Evolutionary conservation across 306 rosid species (phyloP), one percentile per base, ranked within the genome.

Genomic region (Rosa chinensis): DNA sequence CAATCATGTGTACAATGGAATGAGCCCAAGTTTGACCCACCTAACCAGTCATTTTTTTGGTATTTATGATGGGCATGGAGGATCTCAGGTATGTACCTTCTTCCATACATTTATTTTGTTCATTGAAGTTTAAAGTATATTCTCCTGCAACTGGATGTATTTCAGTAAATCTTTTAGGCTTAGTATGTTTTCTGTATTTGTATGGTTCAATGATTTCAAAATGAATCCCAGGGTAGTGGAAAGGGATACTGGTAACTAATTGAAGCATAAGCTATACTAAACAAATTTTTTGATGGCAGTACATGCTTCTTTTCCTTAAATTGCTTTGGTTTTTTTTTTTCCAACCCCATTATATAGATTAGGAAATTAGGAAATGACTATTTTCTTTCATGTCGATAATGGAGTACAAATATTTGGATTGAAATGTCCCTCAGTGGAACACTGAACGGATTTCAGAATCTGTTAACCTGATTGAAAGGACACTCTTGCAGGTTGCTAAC

Each of bases 41-140:
- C 59, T 84, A 70, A 76, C 83, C 81, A 82, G 87, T 82, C 92
- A 89, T 66, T 89, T 86, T 74, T 89, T 78, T 49, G 92, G 90
- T 39, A 84, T 89, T 79, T 89, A 89, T 67, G 92, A 89, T 89
- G 92, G 92, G 40, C 92, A 89, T 32, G 92, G 92, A 23, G 92
- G 92, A 55, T 70, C 87, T 84, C 92, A 86, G 92, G 92, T 86
- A 82, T 20, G 43, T 68, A 35, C 10, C 79, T 70, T 21, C 43
- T 56, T 40, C 55, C 14, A 17, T 64, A 7, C 18, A 42, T 62
- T 49, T 50, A 21, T 66, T 52, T 80, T 49, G 20, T 69, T 71
- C 59, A 35, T 74, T 83, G 8, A 4, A 75, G 61, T 43, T 72
- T 64, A 21, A 13, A 49, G 62, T 32, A 4, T 28, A 23, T 42